phyloP scores from a whole-genome alignment of 2,329 filamentous ascomycete species.

The Fusarium piperis region DNA sequence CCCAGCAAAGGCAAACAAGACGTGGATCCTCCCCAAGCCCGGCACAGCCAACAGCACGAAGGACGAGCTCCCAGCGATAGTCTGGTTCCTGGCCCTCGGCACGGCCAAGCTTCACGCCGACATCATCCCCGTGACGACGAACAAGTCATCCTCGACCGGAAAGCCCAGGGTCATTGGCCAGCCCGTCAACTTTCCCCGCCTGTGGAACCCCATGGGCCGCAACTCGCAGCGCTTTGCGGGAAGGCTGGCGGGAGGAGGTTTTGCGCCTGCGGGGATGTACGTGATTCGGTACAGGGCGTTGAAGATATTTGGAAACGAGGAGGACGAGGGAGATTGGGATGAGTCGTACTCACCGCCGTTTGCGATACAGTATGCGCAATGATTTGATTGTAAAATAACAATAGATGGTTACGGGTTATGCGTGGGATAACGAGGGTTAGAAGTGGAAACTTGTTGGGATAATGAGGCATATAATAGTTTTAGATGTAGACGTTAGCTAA shows the following conservation, averaged over 20 bases:
- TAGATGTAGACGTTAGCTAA: slow-evolving; percentile 3
- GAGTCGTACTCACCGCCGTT: slow-evolving; percentile 53
- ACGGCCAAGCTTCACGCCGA: slow-evolving; percentile 56
- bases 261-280: slow-evolving; percentile 60
- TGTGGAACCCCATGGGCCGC: slow-evolving; percentile 43
- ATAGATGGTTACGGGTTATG: background rate
- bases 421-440: background rate
- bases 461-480: slow-evolving; percentile 3
- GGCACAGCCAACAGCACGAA: slow-evolving; percentile 46
- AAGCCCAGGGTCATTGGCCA: slow-evolving; percentile 54
- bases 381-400: background rate
- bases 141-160: slow-evolving; percentile 36
- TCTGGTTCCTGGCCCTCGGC: slow-evolving; percentile 56
- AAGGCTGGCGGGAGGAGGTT: slow-evolving; percentile 56
- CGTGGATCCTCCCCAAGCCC: slow-evolving; percentile 54
- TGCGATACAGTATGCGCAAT: slow-evolving; percentile 53
- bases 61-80: slow-evolving; percentile 51
- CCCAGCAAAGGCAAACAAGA: slow-evolving; percentile 47
- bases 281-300: slow-evolving; percentile 60
- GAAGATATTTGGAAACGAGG: slow-evolving; percentile 60
- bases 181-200: slow-evolving; percentile 53
- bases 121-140: slow-evolving; percentile 50
- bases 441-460: slow-evolving; percentile 6
- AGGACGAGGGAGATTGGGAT: slow-evolving; percentile 59
- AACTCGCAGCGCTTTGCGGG: slow-evolving; percentile 55